phyloP scores from a whole-genome alignment of 345 rosid genomes.

The Odontarrhena argentea region DNA sequence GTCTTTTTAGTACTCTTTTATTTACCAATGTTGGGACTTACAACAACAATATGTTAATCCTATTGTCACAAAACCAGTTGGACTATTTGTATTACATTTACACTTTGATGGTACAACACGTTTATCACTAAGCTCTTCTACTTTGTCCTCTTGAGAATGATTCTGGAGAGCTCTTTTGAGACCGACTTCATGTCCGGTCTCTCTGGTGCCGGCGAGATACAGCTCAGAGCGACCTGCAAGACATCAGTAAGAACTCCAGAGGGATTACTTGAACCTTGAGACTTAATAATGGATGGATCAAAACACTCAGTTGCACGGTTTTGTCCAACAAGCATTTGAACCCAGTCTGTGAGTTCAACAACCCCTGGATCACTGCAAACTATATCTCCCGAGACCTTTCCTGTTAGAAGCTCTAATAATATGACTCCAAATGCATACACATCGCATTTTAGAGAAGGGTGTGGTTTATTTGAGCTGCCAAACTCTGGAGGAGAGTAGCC shows the following conservation, averaged over 20 bases:
- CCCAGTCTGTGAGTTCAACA: slow-evolving; percentile 89
- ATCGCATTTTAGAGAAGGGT: slow-evolving; percentile 86
- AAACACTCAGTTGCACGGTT: slow-evolving; percentile 64
- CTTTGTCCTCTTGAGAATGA: slow-evolving; percentile 33
- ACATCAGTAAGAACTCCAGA: slow-evolving; percentile 49
- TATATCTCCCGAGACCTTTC: slow-evolving; percentile 68
- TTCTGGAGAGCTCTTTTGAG: slow-evolving; percentile 56
- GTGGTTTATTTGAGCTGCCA: slow-evolving; percentile 76
- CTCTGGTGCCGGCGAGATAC: slow-evolving; percentile 76
- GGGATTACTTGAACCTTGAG: slow-evolving; percentile 30
- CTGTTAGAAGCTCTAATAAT: slow-evolving; percentile 73
- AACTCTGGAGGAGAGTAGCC: slow-evolving; percentile 94
- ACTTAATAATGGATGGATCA: slow-evolving; percentile 48
- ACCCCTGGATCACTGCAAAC: slow-evolving; percentile 59
- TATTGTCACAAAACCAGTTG: no score
- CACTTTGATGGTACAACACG: slow-evolving; percentile 9
- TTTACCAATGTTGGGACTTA: no score
- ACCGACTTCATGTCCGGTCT: slow-evolving; percentile 77
- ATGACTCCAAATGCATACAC: slow-evolving; percentile 84
- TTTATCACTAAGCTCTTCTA: slow-evolving; percentile 23
- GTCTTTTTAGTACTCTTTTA: no score
- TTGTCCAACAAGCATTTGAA: slow-evolving; percentile 53
- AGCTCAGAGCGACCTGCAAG: slow-evolving; percentile 67
- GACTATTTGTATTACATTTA: background rate
- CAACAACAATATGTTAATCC: no score